Conservation (phyloP, 192 early-diverging fungal species). For the Piromyces sp. region DNA sequence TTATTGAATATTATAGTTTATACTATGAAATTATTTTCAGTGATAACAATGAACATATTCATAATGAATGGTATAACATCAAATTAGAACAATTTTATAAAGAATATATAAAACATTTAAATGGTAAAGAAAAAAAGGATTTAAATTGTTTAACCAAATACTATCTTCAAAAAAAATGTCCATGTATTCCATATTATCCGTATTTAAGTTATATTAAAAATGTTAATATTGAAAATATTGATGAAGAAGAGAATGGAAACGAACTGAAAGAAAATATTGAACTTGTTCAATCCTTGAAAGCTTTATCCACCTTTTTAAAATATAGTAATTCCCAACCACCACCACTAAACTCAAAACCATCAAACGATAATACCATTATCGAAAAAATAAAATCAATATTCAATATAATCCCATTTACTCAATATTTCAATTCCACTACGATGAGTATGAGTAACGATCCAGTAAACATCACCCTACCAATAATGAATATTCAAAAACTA, state of each 20-base stretch:
- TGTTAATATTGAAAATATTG: background rate
- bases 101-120: background rate
- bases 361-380: background rate
- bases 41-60: background rate
- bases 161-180: background rate
- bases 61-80: background rate
- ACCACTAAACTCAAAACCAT: background rate
- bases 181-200: background rate
- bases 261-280: background rate
- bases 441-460: background rate
- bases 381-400: background rate
- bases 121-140: background rate
- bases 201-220: background rate
- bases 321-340: background rate
- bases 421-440: no score
- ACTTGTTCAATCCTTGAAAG: background rate
- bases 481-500: background rate
- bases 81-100: background rate
- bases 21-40: background rate
- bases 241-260: background rate
- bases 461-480: background rate
- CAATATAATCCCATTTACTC: background rate
- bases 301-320: background rate
- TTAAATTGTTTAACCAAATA: background rate
- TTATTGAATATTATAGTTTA: background rate